Percentiles rank a stretch among this genome's conserved stretches.
Conservation (phyloP, 805 yeast species). For the Sugiyamaella floridensis region DNA sequence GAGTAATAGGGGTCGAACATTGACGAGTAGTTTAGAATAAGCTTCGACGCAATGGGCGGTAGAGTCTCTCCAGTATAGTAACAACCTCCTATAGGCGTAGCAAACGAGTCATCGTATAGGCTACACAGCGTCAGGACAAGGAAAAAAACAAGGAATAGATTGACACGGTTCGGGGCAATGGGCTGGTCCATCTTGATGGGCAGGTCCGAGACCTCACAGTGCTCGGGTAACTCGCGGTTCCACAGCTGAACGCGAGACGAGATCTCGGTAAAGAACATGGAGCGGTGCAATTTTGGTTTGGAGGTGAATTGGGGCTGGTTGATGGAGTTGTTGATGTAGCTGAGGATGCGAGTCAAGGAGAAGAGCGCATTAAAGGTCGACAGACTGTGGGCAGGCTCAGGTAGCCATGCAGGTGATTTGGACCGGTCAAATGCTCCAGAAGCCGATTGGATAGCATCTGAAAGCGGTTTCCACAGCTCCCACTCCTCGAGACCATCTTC, state of each 20-base stretch:
- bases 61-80: conserved; percentile 3
- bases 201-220: conserved; percentile 3
- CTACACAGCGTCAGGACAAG: conserved; percentile 1
- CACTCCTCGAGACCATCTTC: conserved; percentile 13
- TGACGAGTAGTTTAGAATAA: background rate
- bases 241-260: conserved; percentile 1
- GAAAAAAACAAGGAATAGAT: conserved; percentile 1
- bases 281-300: conserved; percentile 1
- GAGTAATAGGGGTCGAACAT: conserved; percentile 1
- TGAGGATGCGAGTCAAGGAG: conserved; percentile 5
- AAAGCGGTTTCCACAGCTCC: conserved; percentile 12
- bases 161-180: background rate
- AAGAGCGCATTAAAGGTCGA: conserved; percentile 8
- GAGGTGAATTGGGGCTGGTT: conserved; percentile 4
- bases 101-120: background rate
- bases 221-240: conserved; percentile 7
- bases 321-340: background rate
- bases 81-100: background rate
- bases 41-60: conserved; percentile 1
- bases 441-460: background rate
- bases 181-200: background rate
- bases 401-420: background rate
- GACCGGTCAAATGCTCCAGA: background rate
- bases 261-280: conserved; percentile 4
- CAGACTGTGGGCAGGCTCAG: conserved; percentile 6